Evolutionary conservation across 257 asterid genomes (phyloP).

Genomic region (Buddleja alternifolia): DNA sequence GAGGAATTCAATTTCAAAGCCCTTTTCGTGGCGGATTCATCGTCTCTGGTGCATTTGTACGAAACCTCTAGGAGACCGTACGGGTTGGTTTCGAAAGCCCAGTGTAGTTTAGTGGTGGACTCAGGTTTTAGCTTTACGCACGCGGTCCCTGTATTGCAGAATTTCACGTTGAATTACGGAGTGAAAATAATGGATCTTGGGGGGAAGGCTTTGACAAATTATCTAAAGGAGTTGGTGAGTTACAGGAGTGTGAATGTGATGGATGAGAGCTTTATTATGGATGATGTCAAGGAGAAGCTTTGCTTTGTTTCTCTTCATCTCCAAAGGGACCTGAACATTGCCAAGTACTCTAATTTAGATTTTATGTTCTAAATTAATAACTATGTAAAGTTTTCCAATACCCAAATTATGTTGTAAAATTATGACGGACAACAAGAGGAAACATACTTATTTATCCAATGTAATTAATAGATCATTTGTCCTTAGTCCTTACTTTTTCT

Average conservation of each 20-base stretch:
- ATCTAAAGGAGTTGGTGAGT: conserved; percentile 89
- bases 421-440: too few relatives aligned
- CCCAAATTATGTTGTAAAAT: too few relatives aligned
- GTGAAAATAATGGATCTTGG: conserved; percentile 90
- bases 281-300: conserved; percentile 93
- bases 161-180: conserved; percentile 80
- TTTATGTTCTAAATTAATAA: too few relatives aligned
- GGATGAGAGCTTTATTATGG: conserved; percentile 93
- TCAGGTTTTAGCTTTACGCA: conserved; percentile 92
- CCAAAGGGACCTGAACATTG: conserved; percentile 79
- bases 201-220: conserved; percentile 91
- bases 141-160: conserved; percentile 93
- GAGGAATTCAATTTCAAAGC: conserved; percentile 81
- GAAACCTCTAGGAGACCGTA: conserved; percentile 85
- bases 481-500: too few relatives aligned
- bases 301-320: conserved; percentile 90
- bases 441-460: too few relatives aligned
- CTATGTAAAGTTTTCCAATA: too few relatives aligned
- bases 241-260: conserved; percentile 91
- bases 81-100: conserved; percentile 72
- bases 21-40: conserved; percentile 75
- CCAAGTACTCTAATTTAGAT: conserved; percentile 36
- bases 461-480: too few relatives aligned
- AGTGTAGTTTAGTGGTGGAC: conserved; percentile 92
- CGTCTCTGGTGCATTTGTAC: conserved; percentile 82